Evolutionary conservation across 768 basidiomycete genomes (phyloP).

Genomic region (Pisolithus albus): DNA sequence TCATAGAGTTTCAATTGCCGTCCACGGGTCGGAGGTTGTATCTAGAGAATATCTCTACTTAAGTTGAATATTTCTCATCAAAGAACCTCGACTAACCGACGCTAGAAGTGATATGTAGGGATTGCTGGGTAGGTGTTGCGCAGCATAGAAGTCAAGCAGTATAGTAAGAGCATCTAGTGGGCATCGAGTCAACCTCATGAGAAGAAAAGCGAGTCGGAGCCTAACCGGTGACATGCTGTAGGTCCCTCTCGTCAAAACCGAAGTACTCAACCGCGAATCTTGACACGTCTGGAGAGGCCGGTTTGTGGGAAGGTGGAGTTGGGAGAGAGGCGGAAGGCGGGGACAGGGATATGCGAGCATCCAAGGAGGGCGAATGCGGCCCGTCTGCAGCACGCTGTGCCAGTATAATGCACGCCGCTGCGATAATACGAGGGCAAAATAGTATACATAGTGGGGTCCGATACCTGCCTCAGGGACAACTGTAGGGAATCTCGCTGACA

Average conservation of each 20-base stretch:
- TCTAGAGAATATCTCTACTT: constrained; percentile 28
- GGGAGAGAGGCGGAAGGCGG: constrained; percentile 72
- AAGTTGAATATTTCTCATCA: neutral
- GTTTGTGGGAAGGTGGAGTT: constrained; percentile 74
- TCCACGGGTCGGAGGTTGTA: constrained; percentile 41
- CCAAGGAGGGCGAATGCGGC: constrained; percentile 65
- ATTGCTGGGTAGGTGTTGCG: constrained; percentile 47
- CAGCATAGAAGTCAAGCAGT: constrained; percentile 65
- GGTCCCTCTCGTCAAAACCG: constrained; percentile 52
- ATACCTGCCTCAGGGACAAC: constrained; percentile 40
- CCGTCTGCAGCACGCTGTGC: constrained; percentile 69
- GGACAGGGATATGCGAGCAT: constrained; percentile 64
- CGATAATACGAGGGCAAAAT: constrained; percentile 62
- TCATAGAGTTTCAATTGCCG: constrained; percentile 35
- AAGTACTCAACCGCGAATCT: constrained; percentile 65
- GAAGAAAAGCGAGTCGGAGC: neutral
- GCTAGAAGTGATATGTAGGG: constrained; percentile 46
- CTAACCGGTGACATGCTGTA: constrained; percentile 56
- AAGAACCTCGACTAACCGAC: constrained; percentile 35
- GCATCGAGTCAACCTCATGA: neutral
- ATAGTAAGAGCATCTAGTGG: constrained; percentile 54
- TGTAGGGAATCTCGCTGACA: constrained; percentile 3
- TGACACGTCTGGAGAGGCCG: constrained; percentile 62
- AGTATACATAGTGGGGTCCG: constrained; percentile 74
- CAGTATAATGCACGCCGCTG: constrained; percentile 71